Base-by-base conservation (phyloP, 2,329 filamentous ascomycete species). In the Sarocladium strictum region DNA sequence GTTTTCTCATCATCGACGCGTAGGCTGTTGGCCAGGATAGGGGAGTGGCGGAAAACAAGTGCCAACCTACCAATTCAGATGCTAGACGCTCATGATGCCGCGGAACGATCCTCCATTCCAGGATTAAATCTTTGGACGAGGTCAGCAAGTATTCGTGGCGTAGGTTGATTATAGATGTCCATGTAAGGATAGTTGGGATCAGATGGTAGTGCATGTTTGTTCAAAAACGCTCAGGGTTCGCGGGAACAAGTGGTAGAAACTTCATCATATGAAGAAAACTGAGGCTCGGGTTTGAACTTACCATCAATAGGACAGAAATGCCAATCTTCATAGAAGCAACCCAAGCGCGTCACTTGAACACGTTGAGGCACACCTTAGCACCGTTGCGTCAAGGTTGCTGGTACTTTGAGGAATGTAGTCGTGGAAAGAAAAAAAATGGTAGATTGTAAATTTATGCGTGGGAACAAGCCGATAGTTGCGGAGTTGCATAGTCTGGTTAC, bases 181-280 rank as follows among this genome's bases (percentile, higher is more conserved):
- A 15, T 5, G 24, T 7, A 24, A 7, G 33, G 19, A 23, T 33
- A 17, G 9, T 47, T 15, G 12, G 21, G 38, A 19, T 84, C 84
- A 87, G 84, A 87, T 87, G 84, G 84, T 87, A 85, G 83, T 87
- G 84, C 84, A 87, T 87, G 84, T 86, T 77, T 76, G 77, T 84
- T 81, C 76, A 67, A 60, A 65, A 40, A 35, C 78, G 81, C 80
- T 84, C 81, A 77, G 76, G 75, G 63, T 64, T 84, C 79, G 76
- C 81, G 77, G 67, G 78, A 83, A 83, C 78, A 72, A 54, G 78
- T 82, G 77, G 78, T 74, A 72, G 63, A 60, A 67, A 60, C 66
- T 72, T 83, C 80, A 81, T 84, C 80, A 83, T 71, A 58, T 47
- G 53, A 49, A 53, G 57, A 55, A 40, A 55, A 43, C 49, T 58